These are phyloP conservation scores for Yarrowia osloensis DNA, from an alignment of 805 yeast genomes.

Conservation along the genomic window DNA sequence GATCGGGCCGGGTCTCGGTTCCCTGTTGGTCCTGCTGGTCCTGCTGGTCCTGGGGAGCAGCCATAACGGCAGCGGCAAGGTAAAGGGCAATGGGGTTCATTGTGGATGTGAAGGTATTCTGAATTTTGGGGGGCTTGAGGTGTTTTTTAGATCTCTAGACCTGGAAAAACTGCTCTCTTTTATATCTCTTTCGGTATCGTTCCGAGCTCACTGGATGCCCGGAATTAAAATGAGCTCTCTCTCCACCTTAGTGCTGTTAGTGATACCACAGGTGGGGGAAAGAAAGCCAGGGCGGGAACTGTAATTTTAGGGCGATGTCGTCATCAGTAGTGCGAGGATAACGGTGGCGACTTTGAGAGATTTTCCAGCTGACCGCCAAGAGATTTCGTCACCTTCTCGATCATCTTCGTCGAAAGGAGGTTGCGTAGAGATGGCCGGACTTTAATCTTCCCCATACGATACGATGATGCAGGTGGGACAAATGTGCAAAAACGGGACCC, in stretches of 20 bases:
- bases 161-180: neutral
- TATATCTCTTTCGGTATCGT: neutral
- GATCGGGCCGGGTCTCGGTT: neutral
- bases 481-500: neutral
- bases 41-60: conserved; percentile 7
- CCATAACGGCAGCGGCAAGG: conserved; percentile 5
- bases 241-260: conserved; percentile 1
- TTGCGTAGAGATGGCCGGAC: neutral
- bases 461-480: neutral
- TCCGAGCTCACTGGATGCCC: neutral
- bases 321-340: neutral
- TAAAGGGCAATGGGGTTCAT: conserved; percentile 12
- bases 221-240: conserved; percentile 4
- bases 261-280: neutral
- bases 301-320: conserved; percentile 8
- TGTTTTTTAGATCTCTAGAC: neutral
- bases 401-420: neutral
- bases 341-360: neutral
- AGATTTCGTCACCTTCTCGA: neutral
- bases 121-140: neutral
- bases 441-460: neutral
- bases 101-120: neutral
- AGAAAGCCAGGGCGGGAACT: neutral
- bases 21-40: neutral
- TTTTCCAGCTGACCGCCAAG: neutral